These are phyloP conservation scores for Trichophyton benhamiae DNA, from an alignment of 2,329 filamentous ascomycete species.

Conservation along the genomic window DNA sequence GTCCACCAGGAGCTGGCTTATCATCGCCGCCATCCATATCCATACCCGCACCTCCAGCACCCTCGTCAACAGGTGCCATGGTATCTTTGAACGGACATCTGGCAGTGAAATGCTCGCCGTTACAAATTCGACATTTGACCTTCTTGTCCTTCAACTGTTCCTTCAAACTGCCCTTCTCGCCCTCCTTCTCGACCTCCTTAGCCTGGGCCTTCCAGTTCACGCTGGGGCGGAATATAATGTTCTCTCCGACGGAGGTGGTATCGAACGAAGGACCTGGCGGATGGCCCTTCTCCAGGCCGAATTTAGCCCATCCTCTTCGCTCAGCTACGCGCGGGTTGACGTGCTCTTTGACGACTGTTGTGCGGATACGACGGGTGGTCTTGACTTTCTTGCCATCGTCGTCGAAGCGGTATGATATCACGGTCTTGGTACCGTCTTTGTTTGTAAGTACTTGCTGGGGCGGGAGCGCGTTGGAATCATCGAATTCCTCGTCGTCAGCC, in stretches of 20 bases:
- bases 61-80: conserved; percentile 60
- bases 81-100: conserved; percentile 99
- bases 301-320: conserved; percentile 86
- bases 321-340: conserved; percentile 96
- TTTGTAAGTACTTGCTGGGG: conserved; percentile 81
- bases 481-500: conserved; percentile 83
- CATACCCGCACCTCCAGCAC: conserved; percentile 30
- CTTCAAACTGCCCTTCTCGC: conserved; percentile 51
- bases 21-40: conserved; percentile 37
- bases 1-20: conserved; percentile 39
- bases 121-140: conserved; percentile 99
- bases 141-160: conserved; percentile 87
- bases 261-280: conserved; percentile 68
- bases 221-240: conserved; percentile 90
- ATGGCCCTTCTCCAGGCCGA: conserved; percentile 81
- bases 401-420: conserved; percentile 79
- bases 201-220: conserved; percentile 89
- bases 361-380: conserved; percentile 89
- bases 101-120: conserved; percentile 97
- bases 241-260: conserved; percentile 89
- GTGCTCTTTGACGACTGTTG: conserved; percentile 77
- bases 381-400: conserved; percentile 94
- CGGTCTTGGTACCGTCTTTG: conserved; percentile 97
- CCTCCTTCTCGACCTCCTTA: conserved; percentile 50
- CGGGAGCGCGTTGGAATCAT: conserved; percentile 74